Evolutionary conservation across 306 rosid species (phyloP), one percentile per base, ranked within the genome.

Genomic region (Acacia crassicarpa): DNA sequence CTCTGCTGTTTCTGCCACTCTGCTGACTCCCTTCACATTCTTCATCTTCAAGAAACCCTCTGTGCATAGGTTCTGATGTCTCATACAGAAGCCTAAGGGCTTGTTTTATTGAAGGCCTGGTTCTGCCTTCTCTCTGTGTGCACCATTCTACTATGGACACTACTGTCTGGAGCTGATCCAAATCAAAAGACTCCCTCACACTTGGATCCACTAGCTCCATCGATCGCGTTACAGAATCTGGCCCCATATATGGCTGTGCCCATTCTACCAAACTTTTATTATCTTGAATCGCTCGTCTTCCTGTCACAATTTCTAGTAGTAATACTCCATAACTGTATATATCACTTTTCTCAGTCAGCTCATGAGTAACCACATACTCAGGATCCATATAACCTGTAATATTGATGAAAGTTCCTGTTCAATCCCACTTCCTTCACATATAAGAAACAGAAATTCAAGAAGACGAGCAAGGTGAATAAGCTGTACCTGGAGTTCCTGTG

Each of bases 371-470:
- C 27, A 93, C 89, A 67, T 96, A 96, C 77, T 96, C 98, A 0
- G 99, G 99, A 87, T 96, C 99, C 96, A 96, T 96, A 72, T 96
- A 96, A 85, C 99, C 99, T 96, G 93, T 56, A 33, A 49, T 67
- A 66, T 79, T 41, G 71, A 33, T 32, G 46, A 51, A 62, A 32
- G 27, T 44, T 44, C 59, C n/a, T 44, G 30, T 41, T 62, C 40
- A 22, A n/a, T 44, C 30, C 61, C 44, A 6, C 35, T 9, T 15
- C 49, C 62, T 32, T 40, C 41, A 4, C 4, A 17, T 6, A 76
- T 11, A 38, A 58, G 32, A 20, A 56, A 22, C n/a, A 22, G 4
- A 58, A n/a, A 40, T 38, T 38, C 20, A 54, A 54, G 41, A 8
- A 41, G 51, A 79, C 81, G 65, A 74, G 65, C 56, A 67, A 62